phyloP scores from a whole-genome alignment of 2,329 filamentous ascomycete genomes.

The Bipolaris victoriae region DNA sequence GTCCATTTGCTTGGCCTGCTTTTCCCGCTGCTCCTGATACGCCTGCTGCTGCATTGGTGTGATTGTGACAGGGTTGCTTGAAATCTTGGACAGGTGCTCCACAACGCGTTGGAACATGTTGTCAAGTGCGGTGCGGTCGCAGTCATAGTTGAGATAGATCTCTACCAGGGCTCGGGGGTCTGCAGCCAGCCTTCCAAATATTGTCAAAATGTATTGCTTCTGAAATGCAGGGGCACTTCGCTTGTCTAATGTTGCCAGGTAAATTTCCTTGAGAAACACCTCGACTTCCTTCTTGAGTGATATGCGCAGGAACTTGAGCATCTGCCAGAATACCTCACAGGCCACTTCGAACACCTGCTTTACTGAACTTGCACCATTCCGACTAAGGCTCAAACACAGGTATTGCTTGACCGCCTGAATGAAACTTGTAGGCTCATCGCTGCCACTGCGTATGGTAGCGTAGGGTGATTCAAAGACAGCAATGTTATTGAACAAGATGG shows the following conservation, averaged over 20 bases:
- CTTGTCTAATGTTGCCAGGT: conserved; percentile 87
- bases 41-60: conserved; percentile 80
- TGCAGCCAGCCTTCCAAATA: conserved; percentile 81
- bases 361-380: conserved; percentile 93
- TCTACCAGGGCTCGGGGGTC: conserved; percentile 92
- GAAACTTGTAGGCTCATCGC: conserved; percentile 86
- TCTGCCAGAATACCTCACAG: conserved; percentile 97
- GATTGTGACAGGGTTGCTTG: conserved; percentile 77
- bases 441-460: conserved; percentile 90
- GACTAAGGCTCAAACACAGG: conserved; percentile 89
- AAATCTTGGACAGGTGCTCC: conserved; percentile 88
- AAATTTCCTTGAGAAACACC: conserved; percentile 97
- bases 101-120: conserved; percentile 96
- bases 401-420: conserved; percentile 97
- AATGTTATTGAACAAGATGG: conserved; percentile 92
- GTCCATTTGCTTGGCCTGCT: conserved; percentile 66
- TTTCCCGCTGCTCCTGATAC: conserved; percentile 79
- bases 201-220: conserved; percentile 87
- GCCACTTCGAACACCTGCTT: conserved; percentile 93
- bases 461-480: conserved; percentile 87
- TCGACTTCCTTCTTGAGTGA: conserved; percentile 99
- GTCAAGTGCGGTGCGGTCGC: conserved; percentile 87
- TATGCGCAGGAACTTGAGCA: conserved; percentile 90
- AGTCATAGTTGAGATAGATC: conserved; percentile 97
- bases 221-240: conserved; percentile 85